These are phyloP conservation scores for Lippia alba DNA, from an alignment of 305 asterid species.

Conservation along the genomic window DNA sequence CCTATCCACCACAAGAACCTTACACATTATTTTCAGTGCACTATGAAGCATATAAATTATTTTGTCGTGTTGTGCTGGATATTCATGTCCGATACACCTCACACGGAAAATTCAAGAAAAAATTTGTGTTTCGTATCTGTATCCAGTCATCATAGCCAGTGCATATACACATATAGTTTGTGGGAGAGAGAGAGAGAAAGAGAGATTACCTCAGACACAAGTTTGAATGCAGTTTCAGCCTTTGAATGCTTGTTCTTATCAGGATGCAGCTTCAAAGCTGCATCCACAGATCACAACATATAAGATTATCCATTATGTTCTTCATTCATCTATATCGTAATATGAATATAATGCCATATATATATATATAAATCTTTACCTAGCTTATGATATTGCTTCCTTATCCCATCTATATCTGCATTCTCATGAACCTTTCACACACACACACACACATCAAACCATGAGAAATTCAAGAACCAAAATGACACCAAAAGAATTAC, in stretches of 20 bases:
- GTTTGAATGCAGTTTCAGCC: slow-evolving; percentile 84
- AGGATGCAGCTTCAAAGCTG: slow-evolving; percentile 86
- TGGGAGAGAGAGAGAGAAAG: not conserved
- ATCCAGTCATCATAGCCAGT: no score
- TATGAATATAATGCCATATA: no score
- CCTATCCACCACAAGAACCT: not conserved
- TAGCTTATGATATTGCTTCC: slow-evolving; percentile 67
- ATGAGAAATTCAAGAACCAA: not conserved
- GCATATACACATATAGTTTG: no score
- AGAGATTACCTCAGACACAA: slow-evolving; percentile 61
- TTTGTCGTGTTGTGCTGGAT: no score
- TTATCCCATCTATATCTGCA: slow-evolving; percentile 52
- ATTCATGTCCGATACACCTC: no score
- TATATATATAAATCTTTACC: slow-evolving; percentile 42
- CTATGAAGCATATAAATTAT: no score
- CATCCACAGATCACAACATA: slow-evolving; percentile 1
- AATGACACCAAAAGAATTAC: not conserved
- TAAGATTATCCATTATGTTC: not conserved
- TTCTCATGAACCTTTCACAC: slow-evolving; percentile 60
- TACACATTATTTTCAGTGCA: not conserved
- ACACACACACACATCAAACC: not conserved
- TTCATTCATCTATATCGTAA: not conserved
- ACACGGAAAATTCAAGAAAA: no score
- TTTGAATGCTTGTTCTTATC: slow-evolving; percentile 84
- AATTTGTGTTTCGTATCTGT: no score